Evolutionary conservation across 192 early-diverging fungal genomes (phyloP).

Genomic region (Backusella luteola): DNA sequence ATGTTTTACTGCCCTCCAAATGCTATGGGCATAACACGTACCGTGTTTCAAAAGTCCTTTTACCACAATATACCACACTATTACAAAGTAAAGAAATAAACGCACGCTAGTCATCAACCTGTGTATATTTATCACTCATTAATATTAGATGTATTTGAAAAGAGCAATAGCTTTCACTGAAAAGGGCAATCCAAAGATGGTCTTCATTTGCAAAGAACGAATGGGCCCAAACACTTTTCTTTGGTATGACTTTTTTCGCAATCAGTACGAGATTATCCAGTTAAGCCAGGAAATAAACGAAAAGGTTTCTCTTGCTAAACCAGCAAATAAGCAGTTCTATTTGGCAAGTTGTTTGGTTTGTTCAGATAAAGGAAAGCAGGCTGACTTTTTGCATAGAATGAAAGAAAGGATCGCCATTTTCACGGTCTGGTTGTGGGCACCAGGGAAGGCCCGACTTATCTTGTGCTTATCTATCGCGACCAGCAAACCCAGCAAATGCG

Average conservation of each 20-base stretch:
- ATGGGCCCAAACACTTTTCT: not conserved
- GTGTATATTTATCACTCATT: not conserved
- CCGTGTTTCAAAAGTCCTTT: not conserved
- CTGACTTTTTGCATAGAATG: not conserved
- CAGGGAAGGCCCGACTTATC: not conserved
- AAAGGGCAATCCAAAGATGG: not conserved
- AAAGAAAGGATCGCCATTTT: not conserved
- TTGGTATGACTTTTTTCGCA: conserved; percentile 1
- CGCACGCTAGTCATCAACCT: too few species aligned
- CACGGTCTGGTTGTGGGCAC: not conserved
- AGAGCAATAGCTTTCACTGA: not conserved
- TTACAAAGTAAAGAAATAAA: not conserved
- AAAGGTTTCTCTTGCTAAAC: not conserved
- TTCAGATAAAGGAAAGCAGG: not conserved
- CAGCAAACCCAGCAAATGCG: not conserved
- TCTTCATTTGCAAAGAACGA: not conserved
- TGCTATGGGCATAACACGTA: not conserved
- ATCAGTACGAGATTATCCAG: conserved; percentile 1
- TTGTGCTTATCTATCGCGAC: not conserved
- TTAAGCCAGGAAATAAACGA: not conserved
- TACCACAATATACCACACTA: not conserved
- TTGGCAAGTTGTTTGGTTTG: not conserved
- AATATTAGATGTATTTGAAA: not conserved
- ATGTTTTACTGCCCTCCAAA: not conserved
- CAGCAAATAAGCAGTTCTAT: not conserved